phyloP scores from a whole-genome alignment of 805 yeast species.

The Scheffersomyces lignosus region DNA sequence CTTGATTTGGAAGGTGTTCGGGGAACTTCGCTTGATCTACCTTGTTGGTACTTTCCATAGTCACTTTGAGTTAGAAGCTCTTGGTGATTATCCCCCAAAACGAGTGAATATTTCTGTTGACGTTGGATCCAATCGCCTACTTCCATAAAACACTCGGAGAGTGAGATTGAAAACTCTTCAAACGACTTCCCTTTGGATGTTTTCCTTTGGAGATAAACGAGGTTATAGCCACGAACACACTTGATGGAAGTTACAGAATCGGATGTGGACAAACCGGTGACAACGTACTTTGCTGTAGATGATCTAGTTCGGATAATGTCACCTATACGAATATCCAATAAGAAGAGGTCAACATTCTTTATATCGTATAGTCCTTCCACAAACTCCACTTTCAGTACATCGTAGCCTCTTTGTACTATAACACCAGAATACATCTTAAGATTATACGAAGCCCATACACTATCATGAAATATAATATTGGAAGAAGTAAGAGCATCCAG shows the following conservation, averaged over 20 bases:
- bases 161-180: constrained; percentile 18
- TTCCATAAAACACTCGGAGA: constrained; percentile 40
- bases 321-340: constrained; percentile 58
- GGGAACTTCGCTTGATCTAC: neutral
- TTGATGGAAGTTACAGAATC: constrained; percentile 27
- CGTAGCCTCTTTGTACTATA: constrained; percentile 26
- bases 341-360: constrained; percentile 38
- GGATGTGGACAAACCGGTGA: constrained; percentile 43
- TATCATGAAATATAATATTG: constrained; percentile 16
- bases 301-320: constrained; percentile 46
- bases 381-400: constrained; percentile 36
- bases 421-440: constrained; percentile 53
- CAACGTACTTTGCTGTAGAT: constrained; percentile 31
- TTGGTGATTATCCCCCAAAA: constrained; percentile 14
- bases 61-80: constrained; percentile 19
- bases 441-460: constrained; percentile 57
- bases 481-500: constrained; percentile 7
- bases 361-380: constrained; percentile 37
- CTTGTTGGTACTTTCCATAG: neutral
- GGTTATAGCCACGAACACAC: constrained; percentile 64
- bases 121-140: constrained; percentile 38
- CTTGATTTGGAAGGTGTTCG: neutral
- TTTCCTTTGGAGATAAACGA: constrained; percentile 36
- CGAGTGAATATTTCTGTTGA: constrained; percentile 30
- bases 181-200: constrained; percentile 15